phyloP scores from a whole-genome alignment of 2,329 filamentous ascomycete species.

The Madurella fahalii region DNA sequence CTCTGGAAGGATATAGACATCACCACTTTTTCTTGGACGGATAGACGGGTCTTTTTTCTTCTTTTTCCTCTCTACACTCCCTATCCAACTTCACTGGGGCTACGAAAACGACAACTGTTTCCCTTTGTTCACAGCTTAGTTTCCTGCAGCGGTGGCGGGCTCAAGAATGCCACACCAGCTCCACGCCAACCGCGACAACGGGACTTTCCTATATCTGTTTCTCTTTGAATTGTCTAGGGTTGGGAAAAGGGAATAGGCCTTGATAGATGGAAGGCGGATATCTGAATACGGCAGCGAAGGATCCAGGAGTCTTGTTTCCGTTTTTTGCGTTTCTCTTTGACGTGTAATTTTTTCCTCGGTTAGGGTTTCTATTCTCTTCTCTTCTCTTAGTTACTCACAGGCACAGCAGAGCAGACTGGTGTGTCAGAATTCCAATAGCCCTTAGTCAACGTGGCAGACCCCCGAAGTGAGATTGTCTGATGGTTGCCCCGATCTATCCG shows the following conservation, averaged over 20 bases:
- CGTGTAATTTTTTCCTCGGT: background rate
- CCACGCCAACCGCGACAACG: no score
- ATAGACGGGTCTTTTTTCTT: slow-evolving; percentile 20
- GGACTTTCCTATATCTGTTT: background rate
- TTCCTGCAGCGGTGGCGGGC: background rate
- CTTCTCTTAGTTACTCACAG: background rate
- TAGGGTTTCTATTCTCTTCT: background rate
- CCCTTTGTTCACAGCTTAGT: background rate
- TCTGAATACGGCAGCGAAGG: background rate
- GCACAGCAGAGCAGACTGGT: background rate
- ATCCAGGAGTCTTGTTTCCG: background rate
- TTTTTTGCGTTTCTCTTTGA: background rate
- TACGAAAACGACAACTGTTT: slow-evolving; percentile 13
- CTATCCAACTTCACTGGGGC: background rate
- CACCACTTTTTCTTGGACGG: slow-evolving; percentile 21
- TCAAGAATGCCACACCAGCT: no score
- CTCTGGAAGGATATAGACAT: slow-evolving; percentile 19
- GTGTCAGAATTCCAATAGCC: background rate
- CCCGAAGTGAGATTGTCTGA: background rate
- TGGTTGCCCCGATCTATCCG: no score
- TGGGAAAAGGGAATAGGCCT: background rate
- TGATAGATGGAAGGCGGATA: background rate
- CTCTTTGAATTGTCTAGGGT: background rate
- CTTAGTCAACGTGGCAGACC: background rate
- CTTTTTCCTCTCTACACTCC: slow-evolving; percentile 12